Percentiles rank a stretch among this genome's conserved stretches.
These are phyloP conservation scores for Leccinum subtestaceum DNA, from an alignment of 768 basidiomycete species.

Conservation along the genomic window DNA sequence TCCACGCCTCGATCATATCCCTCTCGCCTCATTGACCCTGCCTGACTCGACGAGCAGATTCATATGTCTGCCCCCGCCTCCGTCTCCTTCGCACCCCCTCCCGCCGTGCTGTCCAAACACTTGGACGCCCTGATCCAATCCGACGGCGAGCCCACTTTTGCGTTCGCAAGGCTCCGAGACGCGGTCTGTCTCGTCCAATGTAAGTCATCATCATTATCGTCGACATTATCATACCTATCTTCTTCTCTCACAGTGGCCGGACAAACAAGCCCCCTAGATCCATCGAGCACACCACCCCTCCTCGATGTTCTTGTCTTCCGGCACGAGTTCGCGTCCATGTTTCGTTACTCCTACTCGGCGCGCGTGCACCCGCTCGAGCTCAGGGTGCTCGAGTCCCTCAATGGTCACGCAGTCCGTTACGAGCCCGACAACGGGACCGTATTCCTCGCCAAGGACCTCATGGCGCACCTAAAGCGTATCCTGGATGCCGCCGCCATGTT, in stretches of 20 bases:
- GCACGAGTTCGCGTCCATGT: conserved; percentile 65
- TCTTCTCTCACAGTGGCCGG: conserved; percentile 10
- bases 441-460: conserved; percentile 50
- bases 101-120: conserved; percentile 15
- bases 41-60: not conserved
- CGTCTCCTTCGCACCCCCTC: conserved; percentile 24
- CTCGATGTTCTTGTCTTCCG: conserved; percentile 29
- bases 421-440: conserved; percentile 60
- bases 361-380: conserved; percentile 39
- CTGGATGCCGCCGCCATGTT: conserved; percentile 25
- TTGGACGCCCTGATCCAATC: not conserved
- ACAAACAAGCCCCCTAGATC: conserved; percentile 13
- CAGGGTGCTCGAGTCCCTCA: conserved; percentile 49
- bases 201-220: conserved; percentile 9
- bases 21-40: not conserved
- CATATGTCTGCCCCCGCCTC: conserved; percentile 10
- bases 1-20: not conserved
- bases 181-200: conserved; percentile 31
- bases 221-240: not conserved
- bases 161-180: conserved; percentile 29
- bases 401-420: conserved; percentile 46
- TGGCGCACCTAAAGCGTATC: conserved; percentile 28
- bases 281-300: conserved; percentile 14
- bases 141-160: conserved; percentile 33
- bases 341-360: conserved; percentile 52